A percentile compares a stretch with the other conserved stretches of the same genome.
These are phyloP conservation scores for Dactylonectria macrodidyma DNA, from an alignment of 2,329 filamentous ascomycete genomes.

Conservation along the genomic window DNA sequence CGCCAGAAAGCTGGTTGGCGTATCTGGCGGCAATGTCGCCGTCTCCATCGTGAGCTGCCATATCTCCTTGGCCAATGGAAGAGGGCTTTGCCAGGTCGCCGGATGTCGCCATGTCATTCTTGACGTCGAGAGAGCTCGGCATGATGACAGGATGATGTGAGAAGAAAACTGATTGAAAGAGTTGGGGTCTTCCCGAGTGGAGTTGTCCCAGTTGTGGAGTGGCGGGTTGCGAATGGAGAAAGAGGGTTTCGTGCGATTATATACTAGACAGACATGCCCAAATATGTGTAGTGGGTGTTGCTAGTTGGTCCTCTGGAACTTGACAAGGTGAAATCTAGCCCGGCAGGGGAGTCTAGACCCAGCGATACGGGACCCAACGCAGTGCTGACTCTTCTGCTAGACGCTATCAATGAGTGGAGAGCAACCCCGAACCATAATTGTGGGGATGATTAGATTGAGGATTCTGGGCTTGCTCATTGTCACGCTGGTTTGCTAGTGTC, in stretches of 20 bases:
- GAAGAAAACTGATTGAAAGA: neutral
- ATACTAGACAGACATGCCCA: neutral
- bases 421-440: conserved; percentile 1
- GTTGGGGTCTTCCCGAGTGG: neutral
- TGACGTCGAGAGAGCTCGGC: conserved; percentile 2
- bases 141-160: neutral
- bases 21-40: conserved; percentile 22
- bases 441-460: conserved; percentile 5
- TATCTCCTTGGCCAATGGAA: conserved; percentile 1
- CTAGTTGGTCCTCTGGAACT: neutral
- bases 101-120: conserved; percentile 4
- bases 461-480: neutral
- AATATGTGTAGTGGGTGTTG: neutral
- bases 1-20: conserved; percentile 18
- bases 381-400: neutral
- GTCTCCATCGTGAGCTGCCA: neutral
- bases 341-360: neutral
- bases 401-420: conserved; percentile 16
- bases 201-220: neutral
- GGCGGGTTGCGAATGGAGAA: neutral
- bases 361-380: neutral
- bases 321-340: conserved; percentile 1
- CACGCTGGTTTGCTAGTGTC: neutral
- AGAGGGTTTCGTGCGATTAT: neutral
- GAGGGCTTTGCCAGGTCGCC: neutral